These are phyloP conservation scores for Xylariomycetidae sp. DNA, from an alignment of 2,329 filamentous ascomycete genomes.

Conservation along the genomic window DNA sequence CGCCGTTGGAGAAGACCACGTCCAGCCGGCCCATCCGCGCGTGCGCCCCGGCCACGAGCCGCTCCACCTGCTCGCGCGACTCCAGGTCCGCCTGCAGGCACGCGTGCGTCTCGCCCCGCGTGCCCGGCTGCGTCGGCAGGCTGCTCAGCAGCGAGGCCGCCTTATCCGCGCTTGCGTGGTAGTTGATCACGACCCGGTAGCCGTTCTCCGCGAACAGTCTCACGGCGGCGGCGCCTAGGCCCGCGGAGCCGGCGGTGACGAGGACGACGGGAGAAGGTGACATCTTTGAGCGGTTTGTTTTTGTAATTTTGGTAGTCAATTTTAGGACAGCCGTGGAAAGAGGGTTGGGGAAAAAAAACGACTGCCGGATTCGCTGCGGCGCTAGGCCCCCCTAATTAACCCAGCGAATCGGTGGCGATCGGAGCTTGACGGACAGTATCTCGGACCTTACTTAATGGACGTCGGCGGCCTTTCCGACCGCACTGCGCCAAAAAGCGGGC, in stretches of 20 bases:
- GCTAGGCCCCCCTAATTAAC: too few relatives aligned
- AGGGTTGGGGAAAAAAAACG: too few relatives aligned
- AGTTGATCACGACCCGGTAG: slow-evolving; percentile 70
- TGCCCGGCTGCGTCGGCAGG: slow-evolving; percentile 31
- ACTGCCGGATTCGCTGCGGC: too few relatives aligned
- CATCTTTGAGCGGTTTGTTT: too few relatives aligned
- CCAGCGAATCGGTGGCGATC: too few relatives aligned
- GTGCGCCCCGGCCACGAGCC: slow-evolving; percentile 55
- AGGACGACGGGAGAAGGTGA: slow-evolving; percentile 32
- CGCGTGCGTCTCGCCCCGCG: slow-evolving; percentile 34
- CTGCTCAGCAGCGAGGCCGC: slow-evolving; percentile 53
- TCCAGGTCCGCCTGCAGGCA: slow-evolving; percentile 63
- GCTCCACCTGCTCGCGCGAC: slow-evolving; percentile 51
- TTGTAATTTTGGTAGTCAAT: too few relatives aligned
- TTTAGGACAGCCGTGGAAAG: too few relatives aligned
- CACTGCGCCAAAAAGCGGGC: too few relatives aligned
- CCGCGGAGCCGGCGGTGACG: slow-evolving; percentile 54
- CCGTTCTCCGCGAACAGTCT: slow-evolving; percentile 65
- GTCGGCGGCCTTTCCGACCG: too few relatives aligned
- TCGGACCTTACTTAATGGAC: too few relatives aligned
- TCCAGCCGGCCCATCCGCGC: slow-evolving; percentile 66
- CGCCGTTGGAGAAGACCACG: slow-evolving; percentile 71
- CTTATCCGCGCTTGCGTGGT: slow-evolving; percentile 54
- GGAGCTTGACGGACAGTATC: too few relatives aligned
- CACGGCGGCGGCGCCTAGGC: slow-evolving; percentile 65